These are phyloP conservation scores for Agaricus subrufescens DNA, from an alignment of 768 basidiomycete genomes.

Conservation along the genomic window DNA sequence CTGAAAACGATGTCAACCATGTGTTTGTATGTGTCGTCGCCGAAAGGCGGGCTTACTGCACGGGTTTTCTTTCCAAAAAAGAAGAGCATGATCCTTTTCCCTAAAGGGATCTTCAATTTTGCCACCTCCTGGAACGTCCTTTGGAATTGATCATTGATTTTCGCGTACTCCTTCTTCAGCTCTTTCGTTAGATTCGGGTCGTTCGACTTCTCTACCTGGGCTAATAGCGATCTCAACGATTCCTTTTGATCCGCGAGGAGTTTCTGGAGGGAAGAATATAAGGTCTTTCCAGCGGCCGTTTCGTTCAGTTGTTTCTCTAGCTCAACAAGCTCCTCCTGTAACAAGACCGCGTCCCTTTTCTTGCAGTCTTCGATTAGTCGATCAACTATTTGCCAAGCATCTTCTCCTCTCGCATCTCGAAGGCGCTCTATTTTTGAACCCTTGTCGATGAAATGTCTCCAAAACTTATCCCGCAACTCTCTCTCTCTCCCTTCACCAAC, in stretches of 20 bases:
- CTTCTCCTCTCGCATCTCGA: conserved; percentile 6
- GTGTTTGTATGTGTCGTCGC: neutral
- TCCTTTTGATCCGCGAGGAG: conserved; percentile 22
- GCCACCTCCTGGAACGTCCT: conserved; percentile 16
- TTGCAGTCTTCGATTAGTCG: conserved; percentile 13
- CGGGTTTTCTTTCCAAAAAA: conserved; percentile 2
- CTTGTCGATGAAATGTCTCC: conserved; percentile 42
- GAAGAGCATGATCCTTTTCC: neutral
- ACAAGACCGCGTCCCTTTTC: conserved; percentile 11
- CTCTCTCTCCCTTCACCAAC: conserved; percentile 34
- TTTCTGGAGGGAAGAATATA: conserved; percentile 18
- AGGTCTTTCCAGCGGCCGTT: conserved; percentile 19
- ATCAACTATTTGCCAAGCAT: conserved; percentile 22
- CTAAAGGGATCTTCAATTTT: conserved; percentile 5
- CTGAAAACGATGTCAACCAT: neutral
- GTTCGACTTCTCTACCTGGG: conserved; percentile 8
- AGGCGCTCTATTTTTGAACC: conserved; percentile 26
- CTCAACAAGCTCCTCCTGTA: conserved; percentile 22
- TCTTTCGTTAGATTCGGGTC: conserved; percentile 2
- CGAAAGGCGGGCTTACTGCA: neutral
- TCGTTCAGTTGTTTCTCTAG: conserved; percentile 17
- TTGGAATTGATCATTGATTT: conserved; percentile 13
- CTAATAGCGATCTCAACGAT: neutral
- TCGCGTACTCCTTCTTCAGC: conserved; percentile 3
- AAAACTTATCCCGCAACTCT: conserved; percentile 39